phyloP scores from a whole-genome alignment of 2,329 filamentous ascomycete genomes.

The Aspergillus nomiae region DNA sequence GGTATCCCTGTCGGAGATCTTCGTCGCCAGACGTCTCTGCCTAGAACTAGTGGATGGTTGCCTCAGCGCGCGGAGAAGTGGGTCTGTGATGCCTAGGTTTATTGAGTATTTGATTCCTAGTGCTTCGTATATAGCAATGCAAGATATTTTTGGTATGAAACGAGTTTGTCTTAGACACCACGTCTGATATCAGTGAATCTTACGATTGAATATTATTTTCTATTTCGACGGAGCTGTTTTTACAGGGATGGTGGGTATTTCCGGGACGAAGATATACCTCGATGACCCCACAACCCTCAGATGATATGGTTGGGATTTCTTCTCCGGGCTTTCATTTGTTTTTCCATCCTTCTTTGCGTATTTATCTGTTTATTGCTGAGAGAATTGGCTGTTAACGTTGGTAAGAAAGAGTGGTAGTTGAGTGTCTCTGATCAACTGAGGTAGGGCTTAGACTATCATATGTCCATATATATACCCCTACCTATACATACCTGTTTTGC shows the following conservation, averaged over 20 bases:
- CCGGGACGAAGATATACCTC: neutral
- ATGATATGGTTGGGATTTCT: neutral
- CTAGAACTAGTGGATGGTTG: slow-evolving; percentile 29
- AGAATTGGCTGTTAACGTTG: no score
- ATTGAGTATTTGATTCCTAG: neutral
- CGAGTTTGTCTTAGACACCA: neutral
- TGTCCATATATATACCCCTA: neutral
- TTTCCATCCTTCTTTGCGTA: no score
- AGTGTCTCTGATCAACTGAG: neutral
- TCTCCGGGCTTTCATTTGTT: neutral
- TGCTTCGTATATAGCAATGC: neutral
- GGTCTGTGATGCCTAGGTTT: neutral
- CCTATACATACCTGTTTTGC: no score
- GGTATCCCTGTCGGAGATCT: slow-evolving; percentile 25
- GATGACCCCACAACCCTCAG: neutral
- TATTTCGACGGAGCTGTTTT: neutral
- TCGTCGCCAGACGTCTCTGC: slow-evolving; percentile 25
- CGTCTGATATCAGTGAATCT: neutral
- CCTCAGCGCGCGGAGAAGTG: slow-evolving; percentile 1
- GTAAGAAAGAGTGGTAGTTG: no score
- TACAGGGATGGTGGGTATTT: neutral
- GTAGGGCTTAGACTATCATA: neutral
- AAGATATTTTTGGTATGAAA: neutral
- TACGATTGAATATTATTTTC: neutral
- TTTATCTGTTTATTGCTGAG: no score